Base-by-base conservation (phyloP, 2,329 filamentous ascomycete genomes). In the Cyphellophora attinorum region DNA sequence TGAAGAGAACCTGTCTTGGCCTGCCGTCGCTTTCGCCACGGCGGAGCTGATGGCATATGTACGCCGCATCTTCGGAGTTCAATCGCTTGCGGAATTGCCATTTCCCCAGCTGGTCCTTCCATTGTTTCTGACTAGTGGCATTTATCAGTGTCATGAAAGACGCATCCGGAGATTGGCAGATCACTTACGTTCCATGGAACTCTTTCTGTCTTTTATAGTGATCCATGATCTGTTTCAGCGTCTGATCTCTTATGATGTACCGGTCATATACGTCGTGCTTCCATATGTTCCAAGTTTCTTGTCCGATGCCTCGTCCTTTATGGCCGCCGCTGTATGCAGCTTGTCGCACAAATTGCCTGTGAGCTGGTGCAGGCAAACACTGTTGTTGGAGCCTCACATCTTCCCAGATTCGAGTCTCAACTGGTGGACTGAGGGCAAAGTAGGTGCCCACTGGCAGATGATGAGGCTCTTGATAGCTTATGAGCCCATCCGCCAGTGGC, bases 221-320 rank as follows among this genome's bases (percentile, higher is more conserved):
- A 25, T 25, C n/a, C 21, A 25, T 25, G n/a, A 25, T 25, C 21
- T 25, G 8, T 25, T 25, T n/a, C 21, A 25, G n/a, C 21, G 21
- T 8, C 8, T 25, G 21, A n/a, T 25, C 21, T 25, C n/a, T 8
- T 8, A 25, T n/a, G n/a, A 25, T 25, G 21, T 25, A 25, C n/a
- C 21, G 8, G 8, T 25, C 21, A 25, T 25, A 25, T n/a, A 25
- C 21, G 8, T 25, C 21, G n/a, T 25, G 8, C 21, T 25, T 25
- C 8, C 8, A 25, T 8, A n/a, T 25, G 21, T 25, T 25, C 21
- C 21, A 25, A 8, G 21, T 25, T n/a, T 25, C 21, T 8, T 8
- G 8, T 8, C 21, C 21, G 21, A 25, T 25, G n/a, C n/a, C n/a
- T n/a, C n/a, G n/a, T n/a, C n/a, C n/a, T n/a, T n/a, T n/a, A n/a